phyloP scores from a whole-genome alignment of 1,284 basidiomycete species.

The Cutaneotrichosporon sp. region DNA sequence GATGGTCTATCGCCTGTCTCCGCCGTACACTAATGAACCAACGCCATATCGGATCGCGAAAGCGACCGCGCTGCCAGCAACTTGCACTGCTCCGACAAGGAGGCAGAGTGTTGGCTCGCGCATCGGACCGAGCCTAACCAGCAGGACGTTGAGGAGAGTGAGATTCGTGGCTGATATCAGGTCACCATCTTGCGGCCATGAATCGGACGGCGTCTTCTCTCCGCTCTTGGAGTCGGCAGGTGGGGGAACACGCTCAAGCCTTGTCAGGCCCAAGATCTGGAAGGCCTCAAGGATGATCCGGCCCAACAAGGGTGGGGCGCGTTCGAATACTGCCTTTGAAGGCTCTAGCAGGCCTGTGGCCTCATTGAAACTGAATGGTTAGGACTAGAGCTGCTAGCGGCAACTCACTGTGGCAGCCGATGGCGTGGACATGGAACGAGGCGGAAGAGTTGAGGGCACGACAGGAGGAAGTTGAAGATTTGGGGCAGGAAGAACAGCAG shows the following conservation, averaged over 20 bases:
- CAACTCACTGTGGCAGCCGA: conserved; percentile 75
- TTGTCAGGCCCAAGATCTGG: conserved; percentile 64
- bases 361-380: conserved; percentile 63
- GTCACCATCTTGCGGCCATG: neutral
- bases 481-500: conserved; percentile 97
- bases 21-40: conserved; percentile 82
- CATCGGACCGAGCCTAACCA: conserved; percentile 76
- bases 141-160: conserved; percentile 79
- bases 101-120: conserved; percentile 72
- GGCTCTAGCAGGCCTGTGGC: conserved; percentile 71
- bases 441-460: conserved; percentile 91
- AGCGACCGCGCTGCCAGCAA: conserved; percentile 70
- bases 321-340: conserved; percentile 64
- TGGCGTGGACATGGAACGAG: conserved; percentile 92
- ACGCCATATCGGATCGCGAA: conserved; percentile 84
- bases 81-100: conserved; percentile 70
- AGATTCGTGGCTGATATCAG: conserved; percentile 76
- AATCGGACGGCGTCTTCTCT: neutral
- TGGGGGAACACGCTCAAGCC: conserved; percentile 61
- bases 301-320: conserved; percentile 58
- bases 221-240: conserved; percentile 33
- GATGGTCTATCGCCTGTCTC: conserved; percentile 65
- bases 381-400: neutral
- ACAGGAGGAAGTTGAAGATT: conserved; percentile 94
- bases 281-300: conserved; percentile 62